A percentile compares a stretch with the other conserved stretches of the same genome.
These are phyloP conservation scores for Botryotinia calthae DNA, from an alignment of 2,329 filamentous ascomycete genomes.

Conservation along the genomic window DNA sequence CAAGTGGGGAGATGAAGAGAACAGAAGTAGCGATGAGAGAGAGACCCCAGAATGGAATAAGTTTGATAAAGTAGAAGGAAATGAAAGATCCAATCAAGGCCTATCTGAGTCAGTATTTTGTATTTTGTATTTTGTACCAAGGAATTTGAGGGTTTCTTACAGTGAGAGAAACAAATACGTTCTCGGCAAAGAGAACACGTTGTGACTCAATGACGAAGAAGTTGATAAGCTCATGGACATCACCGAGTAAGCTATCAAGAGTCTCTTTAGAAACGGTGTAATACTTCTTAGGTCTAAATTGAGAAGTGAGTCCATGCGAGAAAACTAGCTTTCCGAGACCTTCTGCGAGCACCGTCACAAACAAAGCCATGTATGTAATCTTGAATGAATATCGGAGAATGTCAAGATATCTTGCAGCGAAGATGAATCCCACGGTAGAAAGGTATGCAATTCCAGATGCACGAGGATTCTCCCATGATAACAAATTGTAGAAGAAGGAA, in stretches of 20 bases:
- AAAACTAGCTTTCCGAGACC: conserved; percentile 59
- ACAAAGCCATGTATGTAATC: conserved; percentile 61
- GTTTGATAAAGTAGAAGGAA: conserved; percentile 67
- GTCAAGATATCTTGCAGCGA: conserved; percentile 64
- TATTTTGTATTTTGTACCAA: too few species aligned
- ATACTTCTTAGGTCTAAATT: conserved; percentile 65
- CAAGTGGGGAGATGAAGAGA: conserved; percentile 59
- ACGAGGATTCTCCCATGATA: conserved; percentile 68
- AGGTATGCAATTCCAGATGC: conserved; percentile 64
- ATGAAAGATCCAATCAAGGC: conserved; percentile 60
- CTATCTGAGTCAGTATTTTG: conserved; percentile 40
- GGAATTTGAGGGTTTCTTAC: conserved; percentile 46
- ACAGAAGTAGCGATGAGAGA: conserved; percentile 58
- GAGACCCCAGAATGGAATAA: conserved; percentile 69
- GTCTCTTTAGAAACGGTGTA: conserved; percentile 64
- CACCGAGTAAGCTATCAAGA: conserved; percentile 58
- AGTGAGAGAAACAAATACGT: conserved; percentile 56
- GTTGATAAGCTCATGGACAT: conserved; percentile 67
- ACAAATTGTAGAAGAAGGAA: conserved; percentile 66
- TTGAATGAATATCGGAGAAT: conserved; percentile 64
- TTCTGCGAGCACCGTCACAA: conserved; percentile 60
- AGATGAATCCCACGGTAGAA: conserved; percentile 56
- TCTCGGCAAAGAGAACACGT: conserved; percentile 67
- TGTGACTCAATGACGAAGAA: conserved; percentile 70
- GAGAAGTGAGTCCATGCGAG: conserved; percentile 60